phyloP scores from a whole-genome alignment of 2,329 filamentous ascomycete genomes.

The Neopestalotiopsis clavispora region DNA sequence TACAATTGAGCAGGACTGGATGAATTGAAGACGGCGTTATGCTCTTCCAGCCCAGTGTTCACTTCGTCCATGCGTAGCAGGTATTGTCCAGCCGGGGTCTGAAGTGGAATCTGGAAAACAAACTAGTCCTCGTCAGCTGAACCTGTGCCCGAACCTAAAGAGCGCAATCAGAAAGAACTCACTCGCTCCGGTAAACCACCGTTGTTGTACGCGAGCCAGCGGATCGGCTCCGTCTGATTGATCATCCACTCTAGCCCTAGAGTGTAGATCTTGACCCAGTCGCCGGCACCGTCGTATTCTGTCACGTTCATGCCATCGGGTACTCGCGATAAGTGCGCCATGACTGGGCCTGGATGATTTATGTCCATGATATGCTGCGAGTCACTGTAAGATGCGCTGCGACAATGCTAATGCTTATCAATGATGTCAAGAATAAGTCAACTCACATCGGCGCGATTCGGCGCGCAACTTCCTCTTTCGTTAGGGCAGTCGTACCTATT shows the following conservation, averaged over 20 bases:
- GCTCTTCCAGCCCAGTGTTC: neutral
- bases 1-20: slow-evolving; percentile 12
- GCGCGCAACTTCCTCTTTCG: slow-evolving; percentile 9
- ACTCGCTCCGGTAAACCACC: neutral
- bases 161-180: too few species aligned
- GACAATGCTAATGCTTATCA: neutral
- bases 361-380: slow-evolving; percentile 20
- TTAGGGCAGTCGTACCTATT: neutral
- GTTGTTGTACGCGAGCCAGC: slow-evolving; percentile 14
- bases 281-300: slow-evolving; percentile 25
- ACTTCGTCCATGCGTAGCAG: slow-evolving; percentile 22
- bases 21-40: neutral
- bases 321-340: slow-evolving; percentile 23
- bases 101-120: slow-evolving; percentile 23
- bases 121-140: slow-evolving; percentile 17
- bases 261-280: slow-evolving; percentile 27
- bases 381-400: neutral
- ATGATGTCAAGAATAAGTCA: neutral
- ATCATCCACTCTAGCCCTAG: slow-evolving; percentile 19
- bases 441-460: slow-evolving; percentile 1
- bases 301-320: slow-evolving; percentile 23
- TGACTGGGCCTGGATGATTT: slow-evolving; percentile 22
- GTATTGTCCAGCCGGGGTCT: slow-evolving; percentile 25
- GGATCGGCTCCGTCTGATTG: neutral
- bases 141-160: too few species aligned